Evolutionary conservation across 192 early-diverging fungal genomes (phyloP).

Genomic region (Hyaloraphidium curvatum): DNA sequence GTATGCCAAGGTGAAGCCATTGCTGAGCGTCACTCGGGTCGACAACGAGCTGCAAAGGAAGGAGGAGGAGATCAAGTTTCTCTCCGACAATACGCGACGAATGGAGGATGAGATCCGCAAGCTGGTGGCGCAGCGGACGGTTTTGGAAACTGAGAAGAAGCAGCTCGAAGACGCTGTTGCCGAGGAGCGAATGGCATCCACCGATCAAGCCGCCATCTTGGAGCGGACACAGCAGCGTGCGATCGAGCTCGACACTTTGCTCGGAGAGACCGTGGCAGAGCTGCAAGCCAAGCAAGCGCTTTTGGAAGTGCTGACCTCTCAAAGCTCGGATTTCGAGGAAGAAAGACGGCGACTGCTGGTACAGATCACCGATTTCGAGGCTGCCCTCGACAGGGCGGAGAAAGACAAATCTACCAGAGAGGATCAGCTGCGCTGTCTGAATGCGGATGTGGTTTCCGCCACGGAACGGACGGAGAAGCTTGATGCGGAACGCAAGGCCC

Average conservation of each 20-base stretch:
- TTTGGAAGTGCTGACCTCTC: slow-evolving; percentile 18
- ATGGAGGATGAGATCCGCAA: slow-evolving; percentile 42
- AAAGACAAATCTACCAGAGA: slow-evolving; percentile 30
- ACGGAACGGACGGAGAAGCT: slow-evolving; percentile 14
- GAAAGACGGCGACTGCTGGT: slow-evolving; percentile 15
- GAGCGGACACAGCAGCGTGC: slow-evolving; percentile 56
- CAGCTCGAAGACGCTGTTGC: slow-evolving; percentile 46
- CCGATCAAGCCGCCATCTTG: slow-evolving; percentile 70
- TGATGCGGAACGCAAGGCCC: slow-evolving; percentile 19
- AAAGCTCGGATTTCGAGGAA: slow-evolving; percentile 19
- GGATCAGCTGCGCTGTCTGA: slow-evolving; percentile 24
- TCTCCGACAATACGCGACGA: slow-evolving; percentile 1
- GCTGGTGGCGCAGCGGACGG: slow-evolving; percentile 32
- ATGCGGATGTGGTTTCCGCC: slow-evolving; percentile 23
- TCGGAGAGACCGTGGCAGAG: slow-evolving; percentile 17
- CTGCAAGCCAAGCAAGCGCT: too few species aligned
- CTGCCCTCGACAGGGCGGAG: slow-evolving; percentile 24
- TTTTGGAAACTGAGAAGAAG: slow-evolving; percentile 48
- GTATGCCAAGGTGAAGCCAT: slow-evolving; percentile 78
- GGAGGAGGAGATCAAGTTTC: slow-evolving; percentile 8
- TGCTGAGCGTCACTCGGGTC: slow-evolving; percentile 57
- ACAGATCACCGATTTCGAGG: slow-evolving; percentile 13
- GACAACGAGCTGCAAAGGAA: slow-evolving; percentile 50
- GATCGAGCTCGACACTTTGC: slow-evolving; percentile 23
- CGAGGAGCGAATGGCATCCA: slow-evolving; percentile 50